Evolutionary conservation across 768 basidiomycete genomes (phyloP), one percentile per base, ranked within the genome.

Genomic region (Leucocoprinus birnbaumii): DNA sequence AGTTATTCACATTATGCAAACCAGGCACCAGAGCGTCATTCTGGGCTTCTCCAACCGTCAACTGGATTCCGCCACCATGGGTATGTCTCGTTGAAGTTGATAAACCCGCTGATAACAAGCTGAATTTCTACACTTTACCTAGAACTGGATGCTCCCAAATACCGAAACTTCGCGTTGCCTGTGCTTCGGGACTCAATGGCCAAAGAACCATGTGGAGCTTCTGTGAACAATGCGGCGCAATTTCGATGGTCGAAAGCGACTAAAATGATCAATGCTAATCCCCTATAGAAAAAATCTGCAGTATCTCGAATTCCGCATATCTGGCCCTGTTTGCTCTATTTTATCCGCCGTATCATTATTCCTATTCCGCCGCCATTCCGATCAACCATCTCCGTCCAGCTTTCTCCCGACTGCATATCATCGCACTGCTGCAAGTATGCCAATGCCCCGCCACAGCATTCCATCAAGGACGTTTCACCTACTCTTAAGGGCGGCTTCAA

Each of bases 191-290:
- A 51, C 70, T 77, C 57, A 82, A 83, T 59, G 89, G 89, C 58
- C 82, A 80, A 66, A 77, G 86, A 58, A 85, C 88, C 16, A 91
- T 92, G 88, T 92, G 90, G 90, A 86, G 84, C 63, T 86, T 88
- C 67, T 92, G 90, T 69, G 89, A 91, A 77, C 79, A 90, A 74
- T 92, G 90, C 68, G 90, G 90, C 69, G 86, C 90, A 55, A 91
- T 92, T 68, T 89, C 89, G 59, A 91, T 91, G 85, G 86, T 92
- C 71, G 86, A 91, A 65, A 78, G 78, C 70, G 85, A 88, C 69
- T 86, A 72, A 74, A 58, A 37, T 26, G 48, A 57, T 35, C 61
- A 54, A 55, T 18, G 51, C 13, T 48, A 37, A 41, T n/a, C 16
- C 14, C 22, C 34, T 43, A 13, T 41, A 48, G 54, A 37, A 55